Evolutionary conservation across 768 basidiomycete species (phyloP).

Genomic region (Clathrus columnatus): DNA sequence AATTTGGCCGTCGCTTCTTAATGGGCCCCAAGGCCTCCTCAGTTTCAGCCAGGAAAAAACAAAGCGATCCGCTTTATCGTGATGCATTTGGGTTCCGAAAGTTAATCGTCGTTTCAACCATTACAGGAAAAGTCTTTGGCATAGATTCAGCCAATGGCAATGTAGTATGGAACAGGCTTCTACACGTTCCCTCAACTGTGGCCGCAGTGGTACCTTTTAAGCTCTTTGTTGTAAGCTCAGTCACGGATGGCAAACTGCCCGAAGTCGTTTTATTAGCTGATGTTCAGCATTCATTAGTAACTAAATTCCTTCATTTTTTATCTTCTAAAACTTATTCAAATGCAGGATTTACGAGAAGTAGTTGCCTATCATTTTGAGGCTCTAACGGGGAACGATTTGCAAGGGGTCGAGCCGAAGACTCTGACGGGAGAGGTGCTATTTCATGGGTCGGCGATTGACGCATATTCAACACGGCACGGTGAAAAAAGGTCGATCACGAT

Average conservation of each 20-base stretch:
- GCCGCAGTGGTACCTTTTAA: conserved; percentile 50
- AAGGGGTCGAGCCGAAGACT: conserved; percentile 24
- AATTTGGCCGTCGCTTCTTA: conserved; percentile 63
- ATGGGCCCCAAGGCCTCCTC: conserved; percentile 56
- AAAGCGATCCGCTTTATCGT: conserved; percentile 37
- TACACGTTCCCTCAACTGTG: conserved; percentile 41
- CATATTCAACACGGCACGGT: conserved; percentile 40
- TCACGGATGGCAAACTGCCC: conserved; percentile 37
- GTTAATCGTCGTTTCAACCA: conserved; percentile 64
- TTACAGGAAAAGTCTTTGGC: conserved; percentile 68
- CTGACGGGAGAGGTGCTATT: conserved; percentile 57
- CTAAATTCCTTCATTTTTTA: conserved; percentile 18
- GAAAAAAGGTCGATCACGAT: conserved; percentile 47
- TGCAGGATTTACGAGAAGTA: conserved; percentile 48
- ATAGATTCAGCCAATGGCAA: conserved; percentile 73
- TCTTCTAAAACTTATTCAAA: not conserved
- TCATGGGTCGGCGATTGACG: conserved; percentile 49
- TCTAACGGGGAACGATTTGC: conserved; percentile 61
- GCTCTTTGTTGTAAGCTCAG: conserved; percentile 45
- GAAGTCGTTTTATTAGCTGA: conserved; percentile 58
- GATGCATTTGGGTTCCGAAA: conserved; percentile 87
- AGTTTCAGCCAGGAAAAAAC: conserved; percentile 22
- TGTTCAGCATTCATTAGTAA: conserved; percentile 51
- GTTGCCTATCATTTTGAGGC: conserved; percentile 72
- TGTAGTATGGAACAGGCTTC: conserved; percentile 69